These are phyloP conservation scores for Beauveria medogensis DNA, from an alignment of 2,329 filamentous ascomycete species.

Conservation along the genomic window DNA sequence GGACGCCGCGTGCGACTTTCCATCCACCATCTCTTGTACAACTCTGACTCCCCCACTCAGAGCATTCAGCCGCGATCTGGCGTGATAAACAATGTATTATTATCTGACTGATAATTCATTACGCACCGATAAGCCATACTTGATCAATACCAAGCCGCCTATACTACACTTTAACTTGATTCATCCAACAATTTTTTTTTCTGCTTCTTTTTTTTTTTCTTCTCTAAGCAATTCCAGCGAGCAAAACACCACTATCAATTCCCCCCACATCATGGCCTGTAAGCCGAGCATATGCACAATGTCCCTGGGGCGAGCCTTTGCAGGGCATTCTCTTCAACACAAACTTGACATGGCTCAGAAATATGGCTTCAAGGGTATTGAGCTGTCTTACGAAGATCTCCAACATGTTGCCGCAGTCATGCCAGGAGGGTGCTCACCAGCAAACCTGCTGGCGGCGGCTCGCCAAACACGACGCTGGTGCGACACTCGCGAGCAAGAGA, in stretches of 20 bases:
- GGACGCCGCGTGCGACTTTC: background rate
- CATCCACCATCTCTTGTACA: background rate
- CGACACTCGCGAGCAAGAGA: constrained; percentile 41
- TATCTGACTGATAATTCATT: background rate
- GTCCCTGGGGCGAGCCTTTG: constrained; percentile 62
- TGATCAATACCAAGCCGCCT: background rate
- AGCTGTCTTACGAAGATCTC: constrained; percentile 73
- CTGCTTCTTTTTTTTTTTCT: no score
- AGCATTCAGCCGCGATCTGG: background rate
- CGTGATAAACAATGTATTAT: background rate
- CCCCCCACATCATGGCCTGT: constrained; percentile 7
- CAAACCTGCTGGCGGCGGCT: constrained; percentile 50
- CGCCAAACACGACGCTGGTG: constrained; percentile 49
- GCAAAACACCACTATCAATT: background rate
- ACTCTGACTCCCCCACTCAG: background rate
- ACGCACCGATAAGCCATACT: background rate
- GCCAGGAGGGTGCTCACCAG: constrained; percentile 22
- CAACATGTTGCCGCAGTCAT: constrained; percentile 46
- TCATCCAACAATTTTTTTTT: background rate
- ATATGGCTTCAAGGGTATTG: constrained; percentile 61
- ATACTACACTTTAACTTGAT: background rate
- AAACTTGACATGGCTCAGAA: constrained; percentile 62
- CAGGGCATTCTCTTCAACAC: constrained; percentile 56
- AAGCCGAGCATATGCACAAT: constrained; percentile 66
- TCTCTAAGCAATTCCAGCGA: background rate